Evolutionary conservation across 1,284 basidiomycete genomes (phyloP).

Genomic region (Sphagnurus paluster): DNA sequence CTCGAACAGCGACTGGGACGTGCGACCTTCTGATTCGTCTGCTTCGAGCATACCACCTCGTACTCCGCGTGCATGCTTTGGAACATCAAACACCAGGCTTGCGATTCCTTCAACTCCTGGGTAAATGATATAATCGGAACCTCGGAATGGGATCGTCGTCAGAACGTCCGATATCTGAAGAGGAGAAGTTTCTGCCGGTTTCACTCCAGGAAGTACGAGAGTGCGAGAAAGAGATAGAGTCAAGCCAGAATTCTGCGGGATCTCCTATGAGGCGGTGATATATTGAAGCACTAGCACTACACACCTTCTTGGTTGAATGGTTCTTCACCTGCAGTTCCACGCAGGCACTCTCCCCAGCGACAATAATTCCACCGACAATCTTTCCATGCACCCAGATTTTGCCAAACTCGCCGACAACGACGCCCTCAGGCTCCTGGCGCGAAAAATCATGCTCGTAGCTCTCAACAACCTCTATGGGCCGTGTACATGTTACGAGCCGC

Average conservation of each 20-base stretch:
- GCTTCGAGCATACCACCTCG: slow-evolving; percentile 52
- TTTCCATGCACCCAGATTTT: slow-evolving; percentile 74
- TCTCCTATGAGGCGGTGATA: slow-evolving; percentile 10
- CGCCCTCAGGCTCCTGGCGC: slow-evolving; percentile 48
- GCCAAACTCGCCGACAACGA: slow-evolving; percentile 70
- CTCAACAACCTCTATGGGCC: slow-evolving; percentile 66
- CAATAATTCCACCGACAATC: slow-evolving; percentile 58
- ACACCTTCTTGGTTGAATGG: slow-evolving; percentile 72
- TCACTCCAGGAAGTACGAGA: slow-evolving; percentile 51
- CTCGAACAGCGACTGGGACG: slow-evolving; percentile 61
- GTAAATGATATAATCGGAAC: slow-evolving; percentile 67
- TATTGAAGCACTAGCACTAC: slow-evolving; percentile 12
- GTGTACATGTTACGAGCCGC: slow-evolving; percentile 59
- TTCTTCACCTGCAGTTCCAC: slow-evolving; percentile 78
- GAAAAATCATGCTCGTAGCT: slow-evolving; percentile 40
- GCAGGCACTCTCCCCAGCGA: slow-evolving; percentile 68
- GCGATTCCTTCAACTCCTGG: slow-evolving; percentile 76
- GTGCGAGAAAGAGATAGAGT: slow-evolving; percentile 57
- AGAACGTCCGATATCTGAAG: slow-evolving; percentile 66
- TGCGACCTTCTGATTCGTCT: slow-evolving; percentile 37
- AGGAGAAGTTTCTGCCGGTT: slow-evolving; percentile 41
- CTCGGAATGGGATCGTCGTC: slow-evolving; percentile 66
- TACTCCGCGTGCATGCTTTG: slow-evolving; percentile 58
- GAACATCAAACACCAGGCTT: slow-evolving; percentile 73
- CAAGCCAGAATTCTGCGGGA: slow-evolving; percentile 61